These are phyloP conservation scores for Parietaria judaica DNA, from an alignment of 306 rosid species.

Conservation along the genomic window DNA sequence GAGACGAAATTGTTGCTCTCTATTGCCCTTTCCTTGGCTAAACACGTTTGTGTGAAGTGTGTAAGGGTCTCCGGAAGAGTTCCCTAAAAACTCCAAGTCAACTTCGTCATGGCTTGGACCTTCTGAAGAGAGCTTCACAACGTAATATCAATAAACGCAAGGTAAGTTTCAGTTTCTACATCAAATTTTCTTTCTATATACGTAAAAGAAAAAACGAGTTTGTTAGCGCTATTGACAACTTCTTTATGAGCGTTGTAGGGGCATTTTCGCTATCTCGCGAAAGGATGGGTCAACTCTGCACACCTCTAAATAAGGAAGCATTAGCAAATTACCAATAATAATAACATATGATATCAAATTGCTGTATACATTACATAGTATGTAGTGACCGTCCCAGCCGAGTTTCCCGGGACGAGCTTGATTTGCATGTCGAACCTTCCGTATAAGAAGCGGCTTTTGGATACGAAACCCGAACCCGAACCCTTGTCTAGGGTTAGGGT, in stretches of 20 bases:
- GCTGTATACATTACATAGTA: slow-evolving; percentile 23
- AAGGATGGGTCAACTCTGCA: too few relatives aligned
- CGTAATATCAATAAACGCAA: not conserved
- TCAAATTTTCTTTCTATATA: too few relatives aligned
- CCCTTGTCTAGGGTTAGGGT: slow-evolving; percentile 25
- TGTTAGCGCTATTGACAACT: too few relatives aligned
- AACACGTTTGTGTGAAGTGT: slow-evolving; percentile 31
- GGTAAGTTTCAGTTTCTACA: too few relatives aligned
- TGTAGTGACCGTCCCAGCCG: slow-evolving; percentile 32
- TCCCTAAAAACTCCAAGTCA: slow-evolving; percentile 38
- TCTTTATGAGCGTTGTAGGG: too few relatives aligned
- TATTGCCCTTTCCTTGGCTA: slow-evolving; percentile 29
- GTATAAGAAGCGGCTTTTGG: slow-evolving; percentile 23
- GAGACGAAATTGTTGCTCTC: slow-evolving; percentile 34
- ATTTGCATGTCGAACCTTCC: slow-evolving; percentile 36
- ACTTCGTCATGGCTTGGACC: slow-evolving; percentile 32
- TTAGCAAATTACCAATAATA: too few relatives aligned
- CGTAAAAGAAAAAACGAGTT: too few relatives aligned
- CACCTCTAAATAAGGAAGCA: too few relatives aligned
- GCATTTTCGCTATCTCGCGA: too few relatives aligned
- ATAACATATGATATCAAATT: not conserved
- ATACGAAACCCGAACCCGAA: slow-evolving; percentile 37
- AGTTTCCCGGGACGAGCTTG: slow-evolving; percentile 31
- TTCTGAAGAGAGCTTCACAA: slow-evolving; percentile 24
- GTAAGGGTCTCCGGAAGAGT: slow-evolving; percentile 30